A percentile compares a stretch with the other conserved stretches of the same genome.
These are phyloP conservation scores for Thymus quinquecostatus DNA, from an alignment of 257 asterid genomes.

Conservation along the genomic window DNA sequence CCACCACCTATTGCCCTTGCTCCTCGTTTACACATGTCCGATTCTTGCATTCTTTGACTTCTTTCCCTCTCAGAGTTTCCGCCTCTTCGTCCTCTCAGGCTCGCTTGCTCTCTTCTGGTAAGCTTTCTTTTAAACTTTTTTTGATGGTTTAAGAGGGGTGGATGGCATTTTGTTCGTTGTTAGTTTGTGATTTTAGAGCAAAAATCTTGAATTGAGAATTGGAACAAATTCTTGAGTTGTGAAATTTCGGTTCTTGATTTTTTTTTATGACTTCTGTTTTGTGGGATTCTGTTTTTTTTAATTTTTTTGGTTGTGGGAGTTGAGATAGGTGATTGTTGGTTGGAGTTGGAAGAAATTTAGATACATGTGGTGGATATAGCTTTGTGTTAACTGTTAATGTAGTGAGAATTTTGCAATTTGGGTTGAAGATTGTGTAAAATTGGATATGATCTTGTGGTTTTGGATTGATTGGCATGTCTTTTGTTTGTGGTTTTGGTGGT, in stretches of 20 bases:
- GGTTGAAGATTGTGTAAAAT: neutral
- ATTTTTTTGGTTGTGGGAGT: neutral
- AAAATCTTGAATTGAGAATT: constrained; percentile 19
- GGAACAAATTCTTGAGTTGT: neutral
- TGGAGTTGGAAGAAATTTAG: constrained; percentile 8
- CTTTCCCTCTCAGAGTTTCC: constrained; percentile 24
- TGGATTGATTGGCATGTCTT: constrained; percentile 15
- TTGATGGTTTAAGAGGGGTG: constrained; percentile 17
- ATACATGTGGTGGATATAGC: neutral
- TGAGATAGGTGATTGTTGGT: constrained; percentile 15
- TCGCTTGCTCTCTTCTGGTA: constrained; percentile 58
- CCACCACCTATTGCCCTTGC: constrained; percentile 7
- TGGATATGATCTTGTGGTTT: neutral
- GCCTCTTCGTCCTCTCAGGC: constrained; percentile 31
- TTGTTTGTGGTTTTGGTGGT: constrained; percentile 21
- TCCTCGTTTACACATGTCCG: constrained; percentile 26
- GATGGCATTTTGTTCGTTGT: neutral
- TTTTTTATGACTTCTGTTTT: neutral
- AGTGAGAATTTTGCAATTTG: neutral
- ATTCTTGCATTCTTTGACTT: constrained; percentile 32
- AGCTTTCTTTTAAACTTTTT: constrained; percentile 16
- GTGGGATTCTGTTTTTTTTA: constrained; percentile 19
- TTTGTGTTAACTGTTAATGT: constrained; percentile 4
- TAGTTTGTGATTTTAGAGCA: constrained; percentile 9
- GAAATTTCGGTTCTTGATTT: constrained; percentile 20